These are phyloP conservation scores for Rhynchosporium graminicola DNA, from an alignment of 2,329 filamentous ascomycete species.

Conservation along the genomic window DNA sequence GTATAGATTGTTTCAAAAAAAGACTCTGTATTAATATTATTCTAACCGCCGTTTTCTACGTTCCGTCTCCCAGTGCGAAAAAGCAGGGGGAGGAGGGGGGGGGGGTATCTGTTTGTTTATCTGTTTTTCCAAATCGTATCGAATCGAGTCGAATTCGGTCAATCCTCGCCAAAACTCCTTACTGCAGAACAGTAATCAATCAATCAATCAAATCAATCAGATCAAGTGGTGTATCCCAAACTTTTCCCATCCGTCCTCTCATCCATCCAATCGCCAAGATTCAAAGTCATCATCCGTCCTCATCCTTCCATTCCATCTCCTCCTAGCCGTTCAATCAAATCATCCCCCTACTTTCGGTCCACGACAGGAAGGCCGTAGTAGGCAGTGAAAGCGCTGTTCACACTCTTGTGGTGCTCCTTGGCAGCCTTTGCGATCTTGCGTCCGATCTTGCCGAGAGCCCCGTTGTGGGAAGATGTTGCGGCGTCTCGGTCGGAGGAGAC, in stretches of 20 bases:
- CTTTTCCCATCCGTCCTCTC: neutral
- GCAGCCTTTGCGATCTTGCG: slow-evolving; percentile 10
- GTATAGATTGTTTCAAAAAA: too few relatives aligned
- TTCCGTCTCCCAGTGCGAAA: neutral
- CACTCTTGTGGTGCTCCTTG: slow-evolving; percentile 4
- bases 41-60: neutral
- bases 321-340: neutral
- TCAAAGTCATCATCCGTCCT: neutral
- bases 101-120: neutral
- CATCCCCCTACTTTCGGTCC: neutral
- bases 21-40: neutral
- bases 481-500: neutral
- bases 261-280: neutral
- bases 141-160: neutral
- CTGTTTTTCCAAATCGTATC: neutral
- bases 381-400: slow-evolving; percentile 5
- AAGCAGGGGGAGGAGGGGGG: neutral
- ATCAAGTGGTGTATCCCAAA: slow-evolving; percentile 1
- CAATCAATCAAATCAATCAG: neutral
- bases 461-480: neutral
- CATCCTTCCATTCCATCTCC: neutral
- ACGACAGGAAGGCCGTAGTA: slow-evolving; percentile 1
- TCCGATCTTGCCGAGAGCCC: neutral
- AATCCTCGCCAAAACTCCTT: slow-evolving; percentile 5
- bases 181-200: slow-evolving; percentile 2